A percentile compares a stretch with the other conserved stretches of the same genome.
These are phyloP conservation scores for Flaveria robusta DNA, from an alignment of 129 eudicot genomes.

Conservation along the genomic window DNA sequence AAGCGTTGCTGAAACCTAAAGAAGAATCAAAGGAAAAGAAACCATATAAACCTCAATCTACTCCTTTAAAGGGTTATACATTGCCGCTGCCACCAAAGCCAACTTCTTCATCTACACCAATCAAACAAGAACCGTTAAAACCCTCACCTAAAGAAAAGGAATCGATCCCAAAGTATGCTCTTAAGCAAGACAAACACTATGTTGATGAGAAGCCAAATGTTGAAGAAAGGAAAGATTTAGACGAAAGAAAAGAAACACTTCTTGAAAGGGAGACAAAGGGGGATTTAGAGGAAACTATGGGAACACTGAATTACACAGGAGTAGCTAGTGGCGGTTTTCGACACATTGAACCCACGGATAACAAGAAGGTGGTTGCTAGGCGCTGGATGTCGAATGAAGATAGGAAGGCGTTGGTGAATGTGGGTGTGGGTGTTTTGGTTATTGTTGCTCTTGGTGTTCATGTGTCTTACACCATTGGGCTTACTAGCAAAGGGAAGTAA, in stretches of 20 bases:
- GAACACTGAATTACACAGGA: not conserved
- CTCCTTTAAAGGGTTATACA: conserved; percentile 4
- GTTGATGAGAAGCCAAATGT: conserved; percentile 17
- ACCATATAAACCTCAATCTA: conserved; percentile 25
- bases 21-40: conserved; percentile 1
- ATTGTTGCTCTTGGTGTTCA: conserved; percentile 70
- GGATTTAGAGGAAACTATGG: not conserved
- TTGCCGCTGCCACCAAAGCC: conserved; percentile 18
- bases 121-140: conserved; percentile 23
- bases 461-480: conserved; percentile 49
- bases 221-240: conserved; percentile 8
- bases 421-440: conserved; percentile 69
- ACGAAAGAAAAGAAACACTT: conserved; percentile 23
- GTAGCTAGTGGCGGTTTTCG: not conserved
- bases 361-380: conserved; percentile 32
- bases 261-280: conserved; percentile 6
- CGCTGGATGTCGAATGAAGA: conserved; percentile 52
- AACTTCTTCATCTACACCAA: conserved; percentile 13
- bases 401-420: conserved; percentile 65
- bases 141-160: not conserved
- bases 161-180: conserved; percentile 18
- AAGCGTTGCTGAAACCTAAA: conserved; percentile 16
- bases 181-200: conserved; percentile 18
- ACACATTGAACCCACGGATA: conserved; percentile 17
- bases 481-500: conserved; percentile 33